Evolutionary conservation across 352 stramenopile species (phyloP).

Genomic region (Globisporangium parvum): DNA sequence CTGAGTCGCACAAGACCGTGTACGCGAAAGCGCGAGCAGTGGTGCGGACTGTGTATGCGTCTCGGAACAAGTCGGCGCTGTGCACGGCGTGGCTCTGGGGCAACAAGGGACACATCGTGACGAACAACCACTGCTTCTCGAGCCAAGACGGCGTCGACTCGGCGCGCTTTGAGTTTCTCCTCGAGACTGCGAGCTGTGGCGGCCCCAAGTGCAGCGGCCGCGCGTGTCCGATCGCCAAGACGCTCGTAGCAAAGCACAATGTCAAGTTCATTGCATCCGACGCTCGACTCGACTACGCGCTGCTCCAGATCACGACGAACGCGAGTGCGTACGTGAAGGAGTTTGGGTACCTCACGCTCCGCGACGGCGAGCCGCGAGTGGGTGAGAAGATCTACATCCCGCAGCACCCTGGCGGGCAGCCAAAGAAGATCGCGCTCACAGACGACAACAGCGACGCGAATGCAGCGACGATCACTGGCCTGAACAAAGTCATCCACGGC

Average conservation of each 20-base stretch:
- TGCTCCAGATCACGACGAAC: conserved; percentile 20
- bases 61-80: conserved; percentile 8
- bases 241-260: conserved; percentile 16
- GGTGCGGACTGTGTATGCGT: conserved; percentile 16
- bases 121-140: conserved; percentile 49
- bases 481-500: conserved; percentile 13
- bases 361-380: conserved; percentile 11
- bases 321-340: conserved; percentile 14
- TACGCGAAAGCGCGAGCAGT: conserved; percentile 19
- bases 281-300: conserved; percentile 20
- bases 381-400: conserved; percentile 31
- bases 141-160: conserved; percentile 16
- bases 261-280: conserved; percentile 27
- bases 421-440: conserved; percentile 29
- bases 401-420: conserved; percentile 21
- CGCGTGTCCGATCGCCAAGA: conserved; percentile 8
- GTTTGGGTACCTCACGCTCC: conserved; percentile 26
- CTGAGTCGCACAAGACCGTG: conserved; percentile 6
- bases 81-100: conserved; percentile 30
- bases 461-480: conserved; percentile 20
- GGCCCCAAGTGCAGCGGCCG: not conserved
- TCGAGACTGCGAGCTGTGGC: not conserved
- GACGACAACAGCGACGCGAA: conserved; percentile 31
- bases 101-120: conserved; percentile 31
- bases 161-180: conserved; percentile 15